Evolutionary conservation across 2,329 filamentous ascomycete genomes (phyloP), one percentile per base, ranked within the genome.

Genomic region (Elsinoe fawcettii): DNA sequence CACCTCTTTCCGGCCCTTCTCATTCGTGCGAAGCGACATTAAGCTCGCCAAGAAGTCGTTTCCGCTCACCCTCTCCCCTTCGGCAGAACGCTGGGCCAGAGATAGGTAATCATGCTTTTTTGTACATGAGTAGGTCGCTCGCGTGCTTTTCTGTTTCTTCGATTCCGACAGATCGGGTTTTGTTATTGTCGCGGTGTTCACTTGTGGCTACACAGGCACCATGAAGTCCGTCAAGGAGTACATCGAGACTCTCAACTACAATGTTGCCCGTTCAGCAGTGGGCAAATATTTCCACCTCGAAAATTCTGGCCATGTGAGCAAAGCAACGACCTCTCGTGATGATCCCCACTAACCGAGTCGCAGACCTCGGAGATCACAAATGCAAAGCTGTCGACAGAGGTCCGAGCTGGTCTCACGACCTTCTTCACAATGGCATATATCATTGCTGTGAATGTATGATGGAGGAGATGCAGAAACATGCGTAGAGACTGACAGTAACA

Each of bases 261-360:
- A 74, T 60, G 79, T 90, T 63, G 88, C 87, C 60, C 74, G 73
- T 61, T 85, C 84, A 67, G 70, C 77, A 32, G 78, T 90, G 59
- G 88, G 88, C 61, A 76, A 78, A 63, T 87, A 84, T 75, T 95
- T 95, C 73, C 82, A 83, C 63, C 81, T 95, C 39, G 88, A 95
- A 61, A 87, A 87, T 63, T 90, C 82, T 37, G 88, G 88, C 65
- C 87, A 92, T 80, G 86, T 88, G 80, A 62, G 56, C 46, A 37
- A n/a, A 37, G 5, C 27, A 5, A 7, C 14, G 34, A 47, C 56
- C 55, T 54, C 30, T 27, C 14, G 18, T 16, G 41, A 47, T 2
- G 16, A 34, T 34, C 11, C 9, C 20, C 39, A 41, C 16, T 43
- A 11, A 20, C 22, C 16, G 3, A 32, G 22, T 60, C 58, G n/a